Base-by-base conservation (phyloP, 768 basidiomycete species). In the Rhizopogon rudus region DNA sequence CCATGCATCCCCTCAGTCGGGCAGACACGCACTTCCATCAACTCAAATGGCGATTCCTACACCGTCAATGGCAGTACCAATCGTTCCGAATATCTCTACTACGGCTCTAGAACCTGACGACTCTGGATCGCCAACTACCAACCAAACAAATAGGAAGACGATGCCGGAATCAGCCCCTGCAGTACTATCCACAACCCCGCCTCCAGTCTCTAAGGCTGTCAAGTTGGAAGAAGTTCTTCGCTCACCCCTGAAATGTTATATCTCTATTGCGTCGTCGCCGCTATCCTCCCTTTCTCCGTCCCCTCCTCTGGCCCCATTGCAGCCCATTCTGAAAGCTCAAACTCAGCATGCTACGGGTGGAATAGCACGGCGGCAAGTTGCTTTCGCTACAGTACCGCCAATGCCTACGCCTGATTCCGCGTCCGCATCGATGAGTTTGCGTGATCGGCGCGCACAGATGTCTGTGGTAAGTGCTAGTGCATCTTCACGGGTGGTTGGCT, bases 391-490 rank as follows among this genome's bases (percentile, higher is more conserved):
- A 35, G 31, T 25, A 16, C 14, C 8, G 8, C 22, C 14, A 6
- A 9, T 37, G 22, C 35, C 20, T 25, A 25, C 44, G 4, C 50
- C 55, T 13, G 40, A 55, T 33, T 44, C 68, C 1, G 57, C 65
- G 16, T 61, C 54, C 16, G 63, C 57, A 40, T 56, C 68, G 16
- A 69, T 69, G 67, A 69, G 68, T 48, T 44, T 69, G 29, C 68
- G 69, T 13, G 68, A 67, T 42, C 65, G 68, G 3, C 65, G 65
- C 6, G 69, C 69, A 1, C 68, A 70, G 22, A 69, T 69, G 42
- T 61, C 59, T 16, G 48, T 41, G 52, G 68, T 69, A 48, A 58
- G 68, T 61, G 22, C 37, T 44, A 49, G 48, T 51, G 28, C 3
- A 22, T 14, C 10, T 52, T 55, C 48, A 33, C 33, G n/a, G 43